A percentile compares a stretch with the other conserved stretches of the same genome.
phyloP scores from a whole-genome alignment of 2,329 filamentous ascomycete species.

The Apiospora malaysiana region DNA sequence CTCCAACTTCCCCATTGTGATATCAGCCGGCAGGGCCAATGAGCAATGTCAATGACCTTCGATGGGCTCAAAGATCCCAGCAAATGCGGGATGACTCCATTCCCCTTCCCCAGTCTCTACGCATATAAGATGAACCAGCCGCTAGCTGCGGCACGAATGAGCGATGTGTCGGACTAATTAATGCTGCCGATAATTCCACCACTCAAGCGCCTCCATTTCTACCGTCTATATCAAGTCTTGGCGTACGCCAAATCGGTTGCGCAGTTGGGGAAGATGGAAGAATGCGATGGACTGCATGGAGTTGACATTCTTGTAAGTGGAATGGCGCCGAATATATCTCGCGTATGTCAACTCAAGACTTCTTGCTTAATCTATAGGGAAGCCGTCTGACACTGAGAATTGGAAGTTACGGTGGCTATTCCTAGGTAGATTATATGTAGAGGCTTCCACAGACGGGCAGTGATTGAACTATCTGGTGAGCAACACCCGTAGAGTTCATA shows the following conservation, averaged over 20 bases:
- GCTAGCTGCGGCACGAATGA: background rate
- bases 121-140: conserved; percentile 2
- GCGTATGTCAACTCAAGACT: background rate
- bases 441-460: background rate
- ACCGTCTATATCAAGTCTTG: background rate
- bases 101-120: conserved; percentile 7
- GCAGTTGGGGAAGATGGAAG: background rate
- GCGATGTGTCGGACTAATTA: conserved; percentile 26
- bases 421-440: background rate
- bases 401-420: background rate
- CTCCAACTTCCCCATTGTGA: conserved; percentile 12
- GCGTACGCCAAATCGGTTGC: background rate
- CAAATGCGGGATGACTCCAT: conserved; percentile 9
- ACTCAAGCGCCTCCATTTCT: conserved; percentile 33
- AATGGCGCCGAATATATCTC: background rate
- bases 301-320: background rate
- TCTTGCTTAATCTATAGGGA: background rate
- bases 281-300: background rate
- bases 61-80: background rate
- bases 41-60: conserved; percentile 2
- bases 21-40: conserved; percentile 19
- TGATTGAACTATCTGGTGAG: background rate
- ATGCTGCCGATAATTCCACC: conserved; percentile 43
- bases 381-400: background rate
- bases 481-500: background rate